Percentiles rank a stretch among this genome's conserved stretches.
Conservation (phyloP, 768 basidiomycete species). For the Tylopilus felleus region DNA sequence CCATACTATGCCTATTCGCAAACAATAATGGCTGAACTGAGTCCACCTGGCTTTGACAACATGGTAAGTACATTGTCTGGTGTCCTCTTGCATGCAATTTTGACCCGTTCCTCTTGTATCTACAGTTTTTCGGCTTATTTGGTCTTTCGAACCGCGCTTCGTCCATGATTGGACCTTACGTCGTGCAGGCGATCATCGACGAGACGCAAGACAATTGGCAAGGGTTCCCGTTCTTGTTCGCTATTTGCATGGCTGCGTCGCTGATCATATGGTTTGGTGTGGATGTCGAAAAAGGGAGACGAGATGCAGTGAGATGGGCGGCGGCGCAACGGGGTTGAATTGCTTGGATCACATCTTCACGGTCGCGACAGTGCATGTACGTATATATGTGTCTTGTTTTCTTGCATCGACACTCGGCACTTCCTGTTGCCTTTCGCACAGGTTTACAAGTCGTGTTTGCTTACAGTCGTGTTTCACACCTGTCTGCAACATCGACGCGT, state of each 20-base stretch:
- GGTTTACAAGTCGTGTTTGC: too few species aligned
- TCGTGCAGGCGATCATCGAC: slow-evolving; percentile 80
- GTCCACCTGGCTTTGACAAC: slow-evolving; percentile 85
- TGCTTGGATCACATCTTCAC: too few species aligned
- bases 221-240: slow-evolving; percentile 83
- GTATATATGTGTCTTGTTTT: too few species aligned
- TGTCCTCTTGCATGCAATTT: background rate
- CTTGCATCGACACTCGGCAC: too few species aligned
- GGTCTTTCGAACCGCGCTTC: slow-evolving; percentile 82
- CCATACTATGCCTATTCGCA: slow-evolving; percentile 85
- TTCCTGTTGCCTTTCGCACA: too few species aligned
- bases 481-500: too few species aligned
- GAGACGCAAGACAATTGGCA: slow-evolving; percentile 71
- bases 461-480: too few species aligned
- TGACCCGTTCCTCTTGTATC: background rate
- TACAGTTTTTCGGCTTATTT: slow-evolving; percentile 82
- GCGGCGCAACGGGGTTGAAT: slow-evolving; percentile 24
- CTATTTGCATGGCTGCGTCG: slow-evolving; percentile 60
- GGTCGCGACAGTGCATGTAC: too few species aligned
- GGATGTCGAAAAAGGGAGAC: slow-evolving; percentile 58
- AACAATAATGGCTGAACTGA: slow-evolving; percentile 87
- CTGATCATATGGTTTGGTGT: slow-evolving; percentile 76
- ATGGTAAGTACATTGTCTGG: slow-evolving; percentile 44
- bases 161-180: slow-evolving; percentile 85
- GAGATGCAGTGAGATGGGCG: slow-evolving; percentile 61